Evolutionary conservation across 306 rosid genomes (phyloP).

Genomic region (Prunus armeniaca): DNA sequence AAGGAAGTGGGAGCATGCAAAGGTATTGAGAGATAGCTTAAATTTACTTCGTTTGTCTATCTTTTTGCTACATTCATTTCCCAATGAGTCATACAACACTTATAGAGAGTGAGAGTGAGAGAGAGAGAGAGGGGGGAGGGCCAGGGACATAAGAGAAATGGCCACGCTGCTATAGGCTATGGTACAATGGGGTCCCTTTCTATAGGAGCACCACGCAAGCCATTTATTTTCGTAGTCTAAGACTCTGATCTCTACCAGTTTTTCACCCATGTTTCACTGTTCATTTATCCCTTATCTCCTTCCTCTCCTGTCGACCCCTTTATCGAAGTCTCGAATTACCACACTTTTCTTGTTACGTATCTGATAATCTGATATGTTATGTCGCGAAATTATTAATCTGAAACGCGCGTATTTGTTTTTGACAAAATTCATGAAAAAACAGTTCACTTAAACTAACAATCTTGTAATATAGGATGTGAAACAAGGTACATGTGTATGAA

Average conservation of each 20-base stretch:
- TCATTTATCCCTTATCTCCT: conserved; percentile 42
- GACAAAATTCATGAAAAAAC: no score
- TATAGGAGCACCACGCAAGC: conserved; percentile 46
- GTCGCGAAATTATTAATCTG: no score
- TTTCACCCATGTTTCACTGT: conserved; percentile 34
- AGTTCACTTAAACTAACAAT: no score
- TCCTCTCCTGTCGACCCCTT: conserved; percentile 20
- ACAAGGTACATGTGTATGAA: neutral
- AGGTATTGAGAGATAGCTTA: neutral
- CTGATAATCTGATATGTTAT: no score
- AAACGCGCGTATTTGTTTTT: no score
- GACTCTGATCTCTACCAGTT: conserved; percentile 6
- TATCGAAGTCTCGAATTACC: conserved; percentile 3
- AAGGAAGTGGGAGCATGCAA: neutral
- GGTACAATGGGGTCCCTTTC: conserved; percentile 17
- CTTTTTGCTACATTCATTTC: conserved; percentile 23
- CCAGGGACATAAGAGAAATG: conserved; percentile 25
- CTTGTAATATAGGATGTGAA: no score
- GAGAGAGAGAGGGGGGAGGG: conserved; percentile 13
- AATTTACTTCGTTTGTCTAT: neutral
- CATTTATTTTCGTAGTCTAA: conserved; percentile 1
- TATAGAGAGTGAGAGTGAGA: conserved; percentile 32
- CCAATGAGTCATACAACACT: conserved; percentile 41
- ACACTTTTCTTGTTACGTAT: neutral
- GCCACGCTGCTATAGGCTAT: conserved; percentile 29